phyloP scores from a whole-genome alignment of 495 filamentous ascomycete genomes.

The Penicillium lagena region DNA sequence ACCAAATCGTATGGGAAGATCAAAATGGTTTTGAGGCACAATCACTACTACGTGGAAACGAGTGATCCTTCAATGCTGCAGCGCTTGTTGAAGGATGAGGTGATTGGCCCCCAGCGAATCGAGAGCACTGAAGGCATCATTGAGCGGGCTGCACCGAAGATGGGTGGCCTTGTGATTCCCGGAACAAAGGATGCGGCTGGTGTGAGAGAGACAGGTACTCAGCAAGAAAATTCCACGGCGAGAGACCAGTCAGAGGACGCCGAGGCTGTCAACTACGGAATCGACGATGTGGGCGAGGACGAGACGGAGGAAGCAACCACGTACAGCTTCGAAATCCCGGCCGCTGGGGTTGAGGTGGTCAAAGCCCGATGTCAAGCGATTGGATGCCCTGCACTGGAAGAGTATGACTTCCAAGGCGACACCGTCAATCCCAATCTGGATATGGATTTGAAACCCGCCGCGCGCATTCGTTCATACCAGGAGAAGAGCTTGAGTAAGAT shows the following conservation, averaged over 20 bases:
- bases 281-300: slow-evolving; percentile 79
- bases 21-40: slow-evolving; percentile 90
- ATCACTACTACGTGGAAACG: slow-evolving; percentile 89
- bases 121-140: slow-evolving; percentile 66
- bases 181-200: slow-evolving; percentile 91
- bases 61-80: slow-evolving; percentile 80
- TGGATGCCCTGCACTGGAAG: slow-evolving; percentile 81
- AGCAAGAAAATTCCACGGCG: slow-evolving; percentile 32
- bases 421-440: slow-evolving; percentile 81
- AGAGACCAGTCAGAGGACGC: slow-evolving; percentile 36
- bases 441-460: slow-evolving; percentile 69
- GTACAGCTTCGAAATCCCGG: slow-evolving; percentile 89
- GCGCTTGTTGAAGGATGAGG: slow-evolving; percentile 66
- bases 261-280: slow-evolving; percentile 49
- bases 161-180: slow-evolving; percentile 87
- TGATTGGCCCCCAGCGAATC: slow-evolving; percentile 58
- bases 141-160: slow-evolving; percentile 73
- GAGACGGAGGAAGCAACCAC: slow-evolving; percentile 77
- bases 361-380: slow-evolving; percentile 87
- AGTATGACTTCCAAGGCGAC: slow-evolving; percentile 98
- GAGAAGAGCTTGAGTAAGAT: slow-evolving; percentile 97
- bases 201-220: slow-evolving; percentile 55
- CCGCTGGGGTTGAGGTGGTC: slow-evolving; percentile 70
- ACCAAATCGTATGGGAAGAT: slow-evolving; percentile 92
- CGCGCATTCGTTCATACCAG: slow-evolving; percentile 58